phyloP scores from a whole-genome alignment of 148 eudicot genomes.

The Agrostemma githago region DNA sequence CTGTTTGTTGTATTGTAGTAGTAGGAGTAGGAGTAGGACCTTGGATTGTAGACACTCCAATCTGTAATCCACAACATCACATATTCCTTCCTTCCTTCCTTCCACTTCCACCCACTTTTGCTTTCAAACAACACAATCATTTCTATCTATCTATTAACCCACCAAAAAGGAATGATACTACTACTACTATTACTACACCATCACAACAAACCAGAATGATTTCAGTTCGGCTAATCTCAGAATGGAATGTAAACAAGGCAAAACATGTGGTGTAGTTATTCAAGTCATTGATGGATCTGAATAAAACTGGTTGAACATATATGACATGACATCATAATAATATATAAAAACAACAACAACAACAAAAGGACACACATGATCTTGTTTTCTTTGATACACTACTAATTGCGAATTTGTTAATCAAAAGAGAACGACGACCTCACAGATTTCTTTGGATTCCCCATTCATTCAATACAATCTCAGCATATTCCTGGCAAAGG shows the following conservation, averaged over 20 bases:
- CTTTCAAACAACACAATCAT: slow-evolving; percentile 3
- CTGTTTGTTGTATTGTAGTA: too few species aligned
- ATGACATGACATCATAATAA: slow-evolving; percentile 24
- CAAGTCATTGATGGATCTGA: slow-evolving; percentile 25
- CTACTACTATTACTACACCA: not conserved
- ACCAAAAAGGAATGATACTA: slow-evolving; percentile 8
- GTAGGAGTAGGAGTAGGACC: too few species aligned
- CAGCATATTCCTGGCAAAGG: slow-evolving; percentile 38
- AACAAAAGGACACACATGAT: slow-evolving; percentile 19
- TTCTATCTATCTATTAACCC: not conserved
- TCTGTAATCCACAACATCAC: slow-evolving; percentile 16
- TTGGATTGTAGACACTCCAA: slow-evolving; percentile 3
- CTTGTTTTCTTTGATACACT: slow-evolving; percentile 29
- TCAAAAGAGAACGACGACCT: slow-evolving; percentile 29
- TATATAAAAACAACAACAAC: not conserved
- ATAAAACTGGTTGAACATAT: slow-evolving; percentile 29
- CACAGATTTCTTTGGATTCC: slow-evolving; percentile 24
- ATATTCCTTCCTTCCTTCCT: slow-evolving; percentile 1
- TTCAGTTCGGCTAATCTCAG: not conserved
- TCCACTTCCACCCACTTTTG: not conserved
- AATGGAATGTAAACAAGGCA: slow-evolving; percentile 10
- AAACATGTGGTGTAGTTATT: not conserved
- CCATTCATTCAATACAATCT: slow-evolving; percentile 57
- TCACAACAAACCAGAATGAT: not conserved
- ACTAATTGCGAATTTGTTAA: slow-evolving; percentile 31